These are phyloP conservation scores for Ceratonia siliqua DNA, from an alignment of 306 rosid genomes.

Conservation along the genomic window DNA sequence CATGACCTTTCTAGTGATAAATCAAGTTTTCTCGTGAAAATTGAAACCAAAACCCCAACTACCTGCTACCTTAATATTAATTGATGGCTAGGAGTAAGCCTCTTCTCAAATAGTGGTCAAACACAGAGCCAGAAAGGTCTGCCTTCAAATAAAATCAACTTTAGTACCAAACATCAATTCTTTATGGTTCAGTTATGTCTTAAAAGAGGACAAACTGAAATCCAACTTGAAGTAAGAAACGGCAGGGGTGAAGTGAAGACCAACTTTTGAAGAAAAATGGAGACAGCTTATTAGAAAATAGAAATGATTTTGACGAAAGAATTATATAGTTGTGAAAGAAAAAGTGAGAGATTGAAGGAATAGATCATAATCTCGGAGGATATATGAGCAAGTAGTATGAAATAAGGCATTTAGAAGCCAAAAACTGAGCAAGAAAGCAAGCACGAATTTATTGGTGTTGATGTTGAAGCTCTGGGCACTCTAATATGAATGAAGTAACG, in stretches of 20 bases:
- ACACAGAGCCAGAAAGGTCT: background rate
- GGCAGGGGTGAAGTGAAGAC: background rate
- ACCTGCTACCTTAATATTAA: slow-evolving; percentile 8
- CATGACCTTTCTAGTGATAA: slow-evolving; percentile 49
- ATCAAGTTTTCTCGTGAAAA: slow-evolving; percentile 48
- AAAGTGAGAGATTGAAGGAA: background rate
- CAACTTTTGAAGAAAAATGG: background rate
- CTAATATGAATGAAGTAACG: too few species aligned
- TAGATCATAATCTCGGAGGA: background rate
- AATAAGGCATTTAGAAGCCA: background rate
- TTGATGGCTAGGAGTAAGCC: background rate
- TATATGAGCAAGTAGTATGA: background rate
- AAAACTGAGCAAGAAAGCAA: too few species aligned
- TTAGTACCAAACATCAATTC: background rate
- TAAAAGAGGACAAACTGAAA: background rate
- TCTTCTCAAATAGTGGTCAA: background rate
- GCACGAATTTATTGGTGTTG: too few species aligned
- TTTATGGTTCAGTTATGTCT: background rate
- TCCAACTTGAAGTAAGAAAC: background rate
- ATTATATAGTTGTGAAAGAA: background rate
- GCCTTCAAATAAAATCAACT: background rate
- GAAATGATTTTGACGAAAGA: too few species aligned
- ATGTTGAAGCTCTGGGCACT: too few species aligned
- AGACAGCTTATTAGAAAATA: too few species aligned
- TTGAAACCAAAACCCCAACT: slow-evolving; percentile 39